Evolutionary conservation across 2,329 filamentous ascomycete species (phyloP).

Genomic region (Diaporthe aspalathi): DNA sequence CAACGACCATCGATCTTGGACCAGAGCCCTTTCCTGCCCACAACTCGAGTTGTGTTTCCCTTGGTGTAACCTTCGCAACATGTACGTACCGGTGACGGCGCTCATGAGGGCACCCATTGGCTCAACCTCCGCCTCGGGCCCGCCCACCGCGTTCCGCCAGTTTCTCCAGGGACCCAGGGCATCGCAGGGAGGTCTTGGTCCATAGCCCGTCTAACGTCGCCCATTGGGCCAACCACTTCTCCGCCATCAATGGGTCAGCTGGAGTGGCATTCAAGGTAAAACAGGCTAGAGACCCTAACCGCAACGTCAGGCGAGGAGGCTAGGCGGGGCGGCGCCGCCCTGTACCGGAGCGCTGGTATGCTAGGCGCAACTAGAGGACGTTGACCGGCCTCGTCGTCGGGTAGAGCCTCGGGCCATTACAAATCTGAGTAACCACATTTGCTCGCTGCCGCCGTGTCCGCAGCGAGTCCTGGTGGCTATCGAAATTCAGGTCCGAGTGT

Average conservation of each 20-base stretch:
- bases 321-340: constrained; percentile 30
- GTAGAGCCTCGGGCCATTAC: constrained; percentile 34
- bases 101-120: constrained; percentile 1
- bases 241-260: constrained; percentile 24
- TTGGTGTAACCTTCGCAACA: constrained; percentile 28
- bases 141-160: constrained; percentile 6
- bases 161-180: constrained; percentile 10
- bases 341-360: constrained; percentile 36
- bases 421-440: constrained; percentile 9
- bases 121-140: neutral
- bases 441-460: neutral
- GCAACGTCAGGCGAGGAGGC: constrained; percentile 17
- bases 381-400: constrained; percentile 35
- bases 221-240: constrained; percentile 16
- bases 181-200: constrained; percentile 6
- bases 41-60: constrained; percentile 24
- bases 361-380: constrained; percentile 33
- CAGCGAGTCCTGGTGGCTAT: neutral
- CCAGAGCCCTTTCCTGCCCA: neutral
- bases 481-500: neutral
- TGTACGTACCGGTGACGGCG: constrained; percentile 21
- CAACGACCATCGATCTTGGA: constrained; percentile 21
- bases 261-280: constrained; percentile 16
- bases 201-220: constrained; percentile 6
- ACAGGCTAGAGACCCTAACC: constrained; percentile 23